phyloP scores from a whole-genome alignment of 495 filamentous ascomycete genomes.

The Penicillium lagena region DNA sequence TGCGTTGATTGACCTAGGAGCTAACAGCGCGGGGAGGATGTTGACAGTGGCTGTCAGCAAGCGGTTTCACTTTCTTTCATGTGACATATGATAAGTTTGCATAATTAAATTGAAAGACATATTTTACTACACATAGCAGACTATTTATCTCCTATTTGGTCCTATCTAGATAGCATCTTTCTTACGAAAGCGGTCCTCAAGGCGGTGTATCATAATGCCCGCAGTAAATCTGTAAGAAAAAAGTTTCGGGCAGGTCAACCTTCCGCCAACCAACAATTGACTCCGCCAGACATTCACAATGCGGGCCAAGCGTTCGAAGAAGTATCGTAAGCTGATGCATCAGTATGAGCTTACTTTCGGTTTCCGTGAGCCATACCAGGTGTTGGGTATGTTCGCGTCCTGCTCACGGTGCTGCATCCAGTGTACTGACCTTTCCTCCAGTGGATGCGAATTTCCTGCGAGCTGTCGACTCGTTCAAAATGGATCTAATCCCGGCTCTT shows the following conservation, averaged over 20 bases:
- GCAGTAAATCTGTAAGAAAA: slow-evolving; percentile 7
- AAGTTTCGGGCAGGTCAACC: slow-evolving; percentile 25
- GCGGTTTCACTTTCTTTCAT: too few species aligned
- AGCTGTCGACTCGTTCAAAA: slow-evolving; percentile 68
- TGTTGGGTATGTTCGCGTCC: slow-evolving; percentile 52
- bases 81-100: too few species aligned
- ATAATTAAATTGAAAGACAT: too few species aligned
- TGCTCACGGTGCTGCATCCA: not conserved
- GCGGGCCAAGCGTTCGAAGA: slow-evolving; percentile 89
- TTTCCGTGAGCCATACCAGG: slow-evolving; percentile 91
- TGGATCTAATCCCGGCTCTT: slow-evolving; percentile 67
- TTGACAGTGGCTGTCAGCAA: too few species aligned
- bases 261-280: slow-evolving; percentile 10
- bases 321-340: slow-evolving; percentile 94
- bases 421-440: slow-evolving; percentile 18
- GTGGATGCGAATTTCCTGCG: slow-evolving; percentile 77
- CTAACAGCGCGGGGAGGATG: too few species aligned
- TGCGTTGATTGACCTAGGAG: too few species aligned
- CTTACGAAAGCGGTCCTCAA: too few species aligned
- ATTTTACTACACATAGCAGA: too few species aligned
- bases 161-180: too few species aligned
- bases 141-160: too few species aligned
- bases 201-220: too few species aligned
- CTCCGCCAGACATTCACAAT: slow-evolving; percentile 42
- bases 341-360: slow-evolving; percentile 77